Evolutionary conservation across 2,329 filamentous ascomycete species (phyloP).

Genomic region (Ophiosphaerella herpotricha): DNA sequence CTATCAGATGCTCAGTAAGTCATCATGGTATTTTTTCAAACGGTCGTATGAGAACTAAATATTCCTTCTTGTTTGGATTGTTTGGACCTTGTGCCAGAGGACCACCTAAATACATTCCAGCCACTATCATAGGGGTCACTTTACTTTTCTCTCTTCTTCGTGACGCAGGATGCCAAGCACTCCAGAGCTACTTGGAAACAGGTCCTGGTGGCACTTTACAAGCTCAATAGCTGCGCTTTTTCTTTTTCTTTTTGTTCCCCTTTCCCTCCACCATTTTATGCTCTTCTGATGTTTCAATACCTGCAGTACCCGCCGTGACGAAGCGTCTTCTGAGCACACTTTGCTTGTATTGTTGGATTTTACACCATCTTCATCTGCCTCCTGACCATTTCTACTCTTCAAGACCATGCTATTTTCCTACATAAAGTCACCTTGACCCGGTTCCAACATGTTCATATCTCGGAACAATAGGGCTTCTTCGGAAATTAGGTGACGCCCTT

Average conservation of each 20-base stretch:
- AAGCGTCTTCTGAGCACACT: slow-evolving; percentile 27
- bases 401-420: slow-evolving; percentile 63
- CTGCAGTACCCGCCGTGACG: slow-evolving; percentile 21
- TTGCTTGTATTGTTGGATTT: slow-evolving; percentile 19
- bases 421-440: slow-evolving; percentile 60
- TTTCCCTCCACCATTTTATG: too few species aligned
- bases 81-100: slow-evolving; percentile 2
- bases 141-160: too few species aligned
- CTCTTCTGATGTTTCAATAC: slow-evolving; percentile 12
- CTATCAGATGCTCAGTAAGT: slow-evolving; percentile 16
- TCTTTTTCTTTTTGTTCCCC: not conserved
- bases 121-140: too few species aligned
- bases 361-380: slow-evolving; percentile 54
- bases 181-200: too few species aligned
- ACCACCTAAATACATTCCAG: too few species aligned
- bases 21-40: slow-evolving; percentile 20
- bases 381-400: slow-evolving; percentile 54
- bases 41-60: slow-evolving; percentile 21
- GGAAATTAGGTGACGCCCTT: slow-evolving; percentile 57
- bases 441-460: slow-evolving; percentile 56
- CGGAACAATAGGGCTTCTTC: slow-evolving; percentile 56
- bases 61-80: slow-evolving; percentile 14
- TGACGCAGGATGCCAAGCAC: too few species aligned
- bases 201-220: not conserved
- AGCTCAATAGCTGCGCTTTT: not conserved